Percentiles rank a stretch among this genome's conserved stretches.
These are phyloP conservation scores for Xylaria sp. DNA, from an alignment of 2,329 filamentous ascomycete species.

Conservation along the genomic window DNA sequence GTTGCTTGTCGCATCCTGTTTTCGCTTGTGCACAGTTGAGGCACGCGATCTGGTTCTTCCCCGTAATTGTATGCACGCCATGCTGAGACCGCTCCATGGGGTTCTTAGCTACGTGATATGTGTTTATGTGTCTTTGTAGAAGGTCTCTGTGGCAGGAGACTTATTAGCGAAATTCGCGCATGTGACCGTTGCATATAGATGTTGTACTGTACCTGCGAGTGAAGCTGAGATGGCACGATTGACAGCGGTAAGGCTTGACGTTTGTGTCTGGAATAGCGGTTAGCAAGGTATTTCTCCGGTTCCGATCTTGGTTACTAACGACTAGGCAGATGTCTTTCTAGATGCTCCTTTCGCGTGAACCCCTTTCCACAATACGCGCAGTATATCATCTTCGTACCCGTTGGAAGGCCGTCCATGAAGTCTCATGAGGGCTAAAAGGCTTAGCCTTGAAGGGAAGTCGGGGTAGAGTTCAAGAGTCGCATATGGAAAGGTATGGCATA, in stretches of 20 bases:
- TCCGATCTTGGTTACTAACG: conserved; percentile 47
- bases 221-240: conserved; percentile 56
- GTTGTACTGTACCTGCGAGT: conserved; percentile 51
- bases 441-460: background rate
- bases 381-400: conserved; percentile 51
- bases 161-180: conserved; percentile 3
- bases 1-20: conserved; percentile 56
- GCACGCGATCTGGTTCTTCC: conserved; percentile 54
- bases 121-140: conserved; percentile 56
- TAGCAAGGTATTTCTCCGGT: conserved; percentile 16
- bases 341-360: conserved; percentile 61
- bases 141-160: conserved; percentile 49
- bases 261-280: conserved; percentile 53
- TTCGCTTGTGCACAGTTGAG: conserved; percentile 57
- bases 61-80: conserved; percentile 48
- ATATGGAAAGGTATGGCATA: background rate
- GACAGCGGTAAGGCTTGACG: conserved; percentile 59
- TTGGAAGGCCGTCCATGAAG: background rate
- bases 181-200: background rate
- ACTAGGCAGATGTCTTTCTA: conserved; percentile 60
- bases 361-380: conserved; percentile 61
- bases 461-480: background rate
- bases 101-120: conserved; percentile 57
- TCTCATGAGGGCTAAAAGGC: conserved; percentile 12
- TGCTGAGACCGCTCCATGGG: conserved; percentile 52